Conservation (phyloP, 2,329 filamentous ascomycete genomes). For the Tricladium varicosporioides region DNA sequence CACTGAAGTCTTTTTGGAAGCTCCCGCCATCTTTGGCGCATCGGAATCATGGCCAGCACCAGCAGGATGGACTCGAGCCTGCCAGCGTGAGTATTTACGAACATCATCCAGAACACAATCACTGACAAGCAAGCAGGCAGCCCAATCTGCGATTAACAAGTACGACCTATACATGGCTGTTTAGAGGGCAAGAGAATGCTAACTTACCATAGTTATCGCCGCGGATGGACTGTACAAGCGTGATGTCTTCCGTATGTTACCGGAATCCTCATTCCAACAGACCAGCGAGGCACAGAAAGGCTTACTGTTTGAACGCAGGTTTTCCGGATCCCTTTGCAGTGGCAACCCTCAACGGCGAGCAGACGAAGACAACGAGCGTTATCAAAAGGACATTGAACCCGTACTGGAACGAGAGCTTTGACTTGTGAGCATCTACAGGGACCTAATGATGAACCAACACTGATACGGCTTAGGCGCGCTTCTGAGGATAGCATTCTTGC, state of each 20-base stretch:
- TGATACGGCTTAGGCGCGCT: slow-evolving; percentile 61
- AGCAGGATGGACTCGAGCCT: slow-evolving; percentile 58
- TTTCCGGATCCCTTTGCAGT: slow-evolving; percentile 98
- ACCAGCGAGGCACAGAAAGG: slow-evolving; percentile 1
- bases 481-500: slow-evolving; percentile 96
- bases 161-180: slow-evolving; percentile 44
- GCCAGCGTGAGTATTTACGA: slow-evolving; percentile 53
- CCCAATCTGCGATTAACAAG: slow-evolving; percentile 92
- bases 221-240: slow-evolving; percentile 98
- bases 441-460: slow-evolving; percentile 7
- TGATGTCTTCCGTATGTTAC: slow-evolving; percentile 90
- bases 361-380: slow-evolving; percentile 96
- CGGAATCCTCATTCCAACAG: slow-evolving; percentile 4
- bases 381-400: slow-evolving; percentile 97
- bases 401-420: slow-evolving; percentile 99
- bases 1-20: slow-evolving; percentile 34
- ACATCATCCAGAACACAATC: slow-evolving; percentile 12
- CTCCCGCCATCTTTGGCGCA: slow-evolving; percentile 31
- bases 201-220: slow-evolving; percentile 76
- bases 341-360: slow-evolving; percentile 93
- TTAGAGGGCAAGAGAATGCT: slow-evolving; percentile 30
- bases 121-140: slow-evolving; percentile 50
- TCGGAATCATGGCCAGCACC: slow-evolving; percentile 42
- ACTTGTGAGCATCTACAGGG: slow-evolving; percentile 66
- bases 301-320: slow-evolving; percentile 51